phyloP scores from a whole-genome alignment of 208 protist species.

The Crithidia expoeki region DNA sequence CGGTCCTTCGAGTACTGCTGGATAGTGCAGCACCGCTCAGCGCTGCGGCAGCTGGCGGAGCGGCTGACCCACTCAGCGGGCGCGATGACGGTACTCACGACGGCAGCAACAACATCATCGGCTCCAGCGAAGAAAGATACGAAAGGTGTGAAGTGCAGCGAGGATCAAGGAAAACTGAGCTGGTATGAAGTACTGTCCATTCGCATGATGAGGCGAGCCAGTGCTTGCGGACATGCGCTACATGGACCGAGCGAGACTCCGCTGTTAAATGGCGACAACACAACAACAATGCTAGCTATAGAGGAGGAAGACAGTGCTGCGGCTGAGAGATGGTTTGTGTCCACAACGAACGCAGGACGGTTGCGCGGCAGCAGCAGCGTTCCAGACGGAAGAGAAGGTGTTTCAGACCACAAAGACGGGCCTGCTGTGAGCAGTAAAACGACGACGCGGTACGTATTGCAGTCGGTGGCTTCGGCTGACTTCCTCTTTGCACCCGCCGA shows the following conservation, averaged over 20 bases:
- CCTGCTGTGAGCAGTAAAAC: too few relatives aligned
- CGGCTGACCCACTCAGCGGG: conserved; percentile 10
- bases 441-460: conserved; percentile 29
- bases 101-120: not conserved
- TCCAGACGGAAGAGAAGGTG: too few relatives aligned
- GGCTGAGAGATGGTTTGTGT: not conserved
- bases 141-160: not conserved
- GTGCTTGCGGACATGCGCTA: conserved; percentile 37
- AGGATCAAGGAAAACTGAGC: not conserved
- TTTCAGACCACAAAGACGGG: too few relatives aligned
- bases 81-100: conserved; percentile 12
- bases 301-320: too few relatives aligned
- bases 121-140: too few relatives aligned
- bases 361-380: not conserved
- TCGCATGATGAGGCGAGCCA: not conserved
- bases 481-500: conserved; percentile 59
- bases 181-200: conserved; percentile 13
- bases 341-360: not conserved
- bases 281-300: not conserved
- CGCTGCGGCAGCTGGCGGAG: conserved; percentile 8
- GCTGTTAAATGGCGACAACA: not conserved
- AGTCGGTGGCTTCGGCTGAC: conserved; percentile 40
- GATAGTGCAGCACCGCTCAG: conserved; percentile 3
- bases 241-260: conserved; percentile 15
- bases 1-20: conserved; percentile 37